phyloP scores from a whole-genome alignment of 192 early-diverging fungal genomes.

The Umbelopsis sp. region DNA sequence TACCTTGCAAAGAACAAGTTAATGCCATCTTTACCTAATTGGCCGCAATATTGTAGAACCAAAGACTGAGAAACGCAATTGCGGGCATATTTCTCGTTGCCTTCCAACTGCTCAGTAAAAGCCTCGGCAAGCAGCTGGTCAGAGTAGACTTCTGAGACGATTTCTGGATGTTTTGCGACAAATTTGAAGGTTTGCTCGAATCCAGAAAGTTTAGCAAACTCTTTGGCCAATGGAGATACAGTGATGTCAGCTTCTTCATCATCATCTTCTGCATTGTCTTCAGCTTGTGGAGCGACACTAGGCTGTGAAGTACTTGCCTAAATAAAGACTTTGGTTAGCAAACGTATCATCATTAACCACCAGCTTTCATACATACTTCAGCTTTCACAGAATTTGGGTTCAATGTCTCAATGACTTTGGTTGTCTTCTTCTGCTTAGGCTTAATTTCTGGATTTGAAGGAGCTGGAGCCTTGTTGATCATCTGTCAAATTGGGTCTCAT shows the following conservation, averaged over 20 bases:
- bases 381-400: constrained; percentile 46
- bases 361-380: neutral
- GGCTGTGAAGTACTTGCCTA: neutral
- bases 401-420: constrained; percentile 67
- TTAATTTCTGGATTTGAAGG: constrained; percentile 35
- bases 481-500: neutral
- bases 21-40: constrained; percentile 84
- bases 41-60: constrained; percentile 83
- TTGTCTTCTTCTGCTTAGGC: constrained; percentile 49
- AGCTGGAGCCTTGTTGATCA: constrained; percentile 14
- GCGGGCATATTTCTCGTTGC: constrained; percentile 66
- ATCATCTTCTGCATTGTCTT: constrained; percentile 47
- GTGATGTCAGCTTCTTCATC: constrained; percentile 59
- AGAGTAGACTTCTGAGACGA: constrained; percentile 69
- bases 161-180: constrained; percentile 68
- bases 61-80: constrained; percentile 82
- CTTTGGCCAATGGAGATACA: constrained; percentile 52
- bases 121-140: constrained; percentile 88
- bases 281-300: constrained; percentile 5
- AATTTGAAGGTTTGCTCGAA: constrained; percentile 66
- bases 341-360: neutral
- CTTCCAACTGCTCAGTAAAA: constrained; percentile 75
- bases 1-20: constrained; percentile 82
- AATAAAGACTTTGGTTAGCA: neutral
- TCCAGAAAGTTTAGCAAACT: constrained; percentile 62